Evolutionary conservation across 371 early-diverging fungal genomes (phyloP), one percentile per base, ranked within the genome.

Genomic region (Nosema muscidifuracis): DNA sequence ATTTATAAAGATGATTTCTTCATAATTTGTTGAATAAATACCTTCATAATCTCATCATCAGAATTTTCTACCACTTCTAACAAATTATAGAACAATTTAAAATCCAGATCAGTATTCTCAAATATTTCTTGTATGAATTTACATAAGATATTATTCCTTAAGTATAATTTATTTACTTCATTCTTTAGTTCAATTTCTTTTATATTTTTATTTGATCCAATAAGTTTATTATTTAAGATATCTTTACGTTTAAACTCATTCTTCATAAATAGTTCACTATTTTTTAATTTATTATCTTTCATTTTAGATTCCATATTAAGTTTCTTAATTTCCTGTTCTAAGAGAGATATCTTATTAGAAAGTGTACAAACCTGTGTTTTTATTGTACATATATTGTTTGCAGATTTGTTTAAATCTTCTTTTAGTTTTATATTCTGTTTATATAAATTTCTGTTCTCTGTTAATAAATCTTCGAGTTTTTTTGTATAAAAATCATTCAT

Each of bases 381-480:
- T n/a, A 20, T 10, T n/a, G 6, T 6, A 47, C 4, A 4, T 10
- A 58, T 2, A 33, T 16, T 34, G 2, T 30, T 34, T 33, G 30
- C 33, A 6, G 38, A n/a, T n/a, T n/a, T 2, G 16, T 12, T 18
- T 2, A 34, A 9, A 33, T 58, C 34, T 58, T 58, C 58, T 53
- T 53, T 53, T 15, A 53, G 28, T 26, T 53, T 53, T 26, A 26
- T 53, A 28, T 53, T 53, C 4, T 24, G 4, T 15, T 2, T 26
- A 18, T 58, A 34, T 31, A 58, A 58, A 6, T 58, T 58, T 58
- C 33, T 58, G 33, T 58, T 58, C 9, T 58, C 58, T 24, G 10
- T 10, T 4, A 58, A 7, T 4, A 58, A 22, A 33, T 58, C 58
- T 31, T 58, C 38, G 3, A 58, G 16, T 34, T 34, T 22, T 44